These are phyloP conservation scores for Fusarium nisikadoi DNA, from an alignment of 2,329 filamentous ascomycete genomes.

Conservation along the genomic window DNA sequence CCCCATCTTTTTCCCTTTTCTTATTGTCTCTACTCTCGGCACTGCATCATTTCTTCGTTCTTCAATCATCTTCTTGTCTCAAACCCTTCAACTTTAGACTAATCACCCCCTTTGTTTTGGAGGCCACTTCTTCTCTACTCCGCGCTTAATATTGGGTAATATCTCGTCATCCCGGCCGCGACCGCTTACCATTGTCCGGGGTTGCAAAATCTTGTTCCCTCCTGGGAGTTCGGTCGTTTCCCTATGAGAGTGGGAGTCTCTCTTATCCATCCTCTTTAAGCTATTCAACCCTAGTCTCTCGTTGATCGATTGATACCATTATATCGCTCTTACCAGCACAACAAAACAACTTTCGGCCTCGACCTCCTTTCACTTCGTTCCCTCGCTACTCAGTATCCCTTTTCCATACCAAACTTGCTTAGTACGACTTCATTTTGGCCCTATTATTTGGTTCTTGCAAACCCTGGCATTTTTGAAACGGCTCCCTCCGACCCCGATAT, in stretches of 20 bases:
- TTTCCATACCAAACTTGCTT: slow-evolving; percentile 39
- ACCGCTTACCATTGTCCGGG: slow-evolving; percentile 24
- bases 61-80: slow-evolving; percentile 12
- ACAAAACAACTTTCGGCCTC: slow-evolving; percentile 16
- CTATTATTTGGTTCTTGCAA: slow-evolving; percentile 33
- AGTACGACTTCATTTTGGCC: slow-evolving; percentile 34
- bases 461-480: slow-evolving; percentile 45
- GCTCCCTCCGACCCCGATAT: slow-evolving; percentile 38
- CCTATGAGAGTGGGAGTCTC: slow-evolving; percentile 9
- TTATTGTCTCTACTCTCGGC: slow-evolving; percentile 4
- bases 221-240: slow-evolving; percentile 19
- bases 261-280: slow-evolving; percentile 2
- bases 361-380: slow-evolving; percentile 32
- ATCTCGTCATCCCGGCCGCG: slow-evolving; percentile 32
- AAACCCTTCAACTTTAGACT: slow-evolving; percentile 21
- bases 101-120: slow-evolving; percentile 30
- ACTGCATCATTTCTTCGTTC: slow-evolving; percentile 15
- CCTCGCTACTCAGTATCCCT: slow-evolving; percentile 37
- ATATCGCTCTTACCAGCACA: slow-evolving; percentile 12
- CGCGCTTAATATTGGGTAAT: slow-evolving; percentile 35
- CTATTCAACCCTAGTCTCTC: slow-evolving; percentile 32
- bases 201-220: slow-evolving; percentile 35
- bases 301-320: slow-evolving; percentile 40
- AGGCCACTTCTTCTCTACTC: slow-evolving; percentile 19
- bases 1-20: slow-evolving; percentile 6